Percentiles rank a stretch among this genome's conserved stretches.
Evolutionary conservation across 306 rosid genomes (phyloP).

Genomic region (Vicia villosa): DNA sequence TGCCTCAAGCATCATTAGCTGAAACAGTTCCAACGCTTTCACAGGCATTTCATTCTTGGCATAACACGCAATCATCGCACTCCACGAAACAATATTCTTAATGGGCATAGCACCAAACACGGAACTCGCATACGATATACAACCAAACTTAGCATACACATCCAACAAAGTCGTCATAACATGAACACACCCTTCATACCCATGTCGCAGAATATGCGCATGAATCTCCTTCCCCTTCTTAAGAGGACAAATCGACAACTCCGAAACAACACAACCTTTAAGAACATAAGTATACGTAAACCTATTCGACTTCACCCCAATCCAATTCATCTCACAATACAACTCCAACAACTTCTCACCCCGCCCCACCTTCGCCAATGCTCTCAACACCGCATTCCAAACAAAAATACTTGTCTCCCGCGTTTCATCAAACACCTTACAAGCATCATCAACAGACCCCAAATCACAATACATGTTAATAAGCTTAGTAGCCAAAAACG

Average conservation of each 20-base stretch:
- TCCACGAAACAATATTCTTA: slow-evolving; percentile 69
- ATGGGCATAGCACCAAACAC: slow-evolving; percentile 71
- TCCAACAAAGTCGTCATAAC: slow-evolving; percentile 84
- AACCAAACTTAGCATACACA: slow-evolving; percentile 79
- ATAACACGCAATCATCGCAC: slow-evolving; percentile 30
- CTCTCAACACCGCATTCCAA: slow-evolving; percentile 85
- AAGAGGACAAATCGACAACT: slow-evolving; percentile 41
- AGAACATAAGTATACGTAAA: slow-evolving; percentile 79
- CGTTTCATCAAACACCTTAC: slow-evolving; percentile 75
- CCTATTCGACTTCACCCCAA: slow-evolving; percentile 62
- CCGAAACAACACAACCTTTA: slow-evolving; percentile 76
- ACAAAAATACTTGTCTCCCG: slow-evolving; percentile 74
- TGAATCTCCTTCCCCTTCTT: slow-evolving; percentile 88
- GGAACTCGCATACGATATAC: slow-evolving; percentile 58
- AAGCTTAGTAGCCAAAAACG: slow-evolving; percentile 84
- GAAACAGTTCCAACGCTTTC: slow-evolving; percentile 74
- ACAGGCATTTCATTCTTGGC: slow-evolving; percentile 21
- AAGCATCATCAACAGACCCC: slow-evolving; percentile 64
- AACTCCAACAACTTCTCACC: slow-evolving; percentile 68
- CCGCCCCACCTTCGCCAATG: slow-evolving; percentile 67
- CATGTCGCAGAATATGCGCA: slow-evolving; percentile 79
- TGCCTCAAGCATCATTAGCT: slow-evolving; percentile 64
- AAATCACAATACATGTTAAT: slow-evolving; percentile 79
- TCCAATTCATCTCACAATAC: slow-evolving; percentile 67
- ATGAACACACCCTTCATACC: slow-evolving; percentile 71